Conservation (phyloP, 371 early-diverging fungal genomes). For the Mortierella sp. region DNA sequence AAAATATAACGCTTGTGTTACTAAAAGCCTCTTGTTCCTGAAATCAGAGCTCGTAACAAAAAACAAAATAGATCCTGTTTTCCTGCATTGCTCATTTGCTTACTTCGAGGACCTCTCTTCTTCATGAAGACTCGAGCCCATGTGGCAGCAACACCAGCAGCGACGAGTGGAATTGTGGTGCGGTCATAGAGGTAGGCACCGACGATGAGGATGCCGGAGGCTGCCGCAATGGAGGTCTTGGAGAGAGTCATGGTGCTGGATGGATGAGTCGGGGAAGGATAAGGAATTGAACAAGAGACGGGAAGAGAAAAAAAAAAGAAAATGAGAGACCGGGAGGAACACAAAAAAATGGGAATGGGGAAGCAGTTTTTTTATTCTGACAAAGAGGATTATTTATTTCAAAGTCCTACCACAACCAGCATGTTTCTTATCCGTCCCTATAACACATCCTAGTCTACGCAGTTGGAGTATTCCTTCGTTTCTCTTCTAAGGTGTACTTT, state of each 20-base stretch:
- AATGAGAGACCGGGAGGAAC: too few relatives aligned
- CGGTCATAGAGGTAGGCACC: slow-evolving; percentile 32
- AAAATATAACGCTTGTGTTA: neutral
- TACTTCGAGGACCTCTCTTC: slow-evolving; percentile 23
- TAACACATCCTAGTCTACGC: too few relatives aligned
- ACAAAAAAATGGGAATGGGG: too few relatives aligned
- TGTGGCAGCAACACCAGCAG: slow-evolving; percentile 32
- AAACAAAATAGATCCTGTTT: neutral
- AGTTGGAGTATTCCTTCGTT: too few relatives aligned
- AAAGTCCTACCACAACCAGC: too few relatives aligned
- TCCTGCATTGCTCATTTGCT: slow-evolving; percentile 1
- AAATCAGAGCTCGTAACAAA: too few relatives aligned
- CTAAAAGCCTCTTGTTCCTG: neutral
- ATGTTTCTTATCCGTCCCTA: too few relatives aligned
- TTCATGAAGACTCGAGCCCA: slow-evolving; percentile 24
- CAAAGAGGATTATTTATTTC: too few relatives aligned
- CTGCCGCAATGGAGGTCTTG: slow-evolving; percentile 19
- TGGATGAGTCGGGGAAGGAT: neutral
- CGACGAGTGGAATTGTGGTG: slow-evolving; percentile 26
- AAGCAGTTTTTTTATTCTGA: too few relatives aligned
- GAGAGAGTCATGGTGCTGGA: slow-evolving; percentile 23
- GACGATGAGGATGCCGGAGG: slow-evolving; percentile 31
- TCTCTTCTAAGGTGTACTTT: too few relatives aligned
- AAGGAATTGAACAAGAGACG: neutral
- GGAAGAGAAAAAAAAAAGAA: neutral